Evolutionary conservation across 805 yeast species (phyloP).

Genomic region (Alloascoidea hylecoeti): DNA sequence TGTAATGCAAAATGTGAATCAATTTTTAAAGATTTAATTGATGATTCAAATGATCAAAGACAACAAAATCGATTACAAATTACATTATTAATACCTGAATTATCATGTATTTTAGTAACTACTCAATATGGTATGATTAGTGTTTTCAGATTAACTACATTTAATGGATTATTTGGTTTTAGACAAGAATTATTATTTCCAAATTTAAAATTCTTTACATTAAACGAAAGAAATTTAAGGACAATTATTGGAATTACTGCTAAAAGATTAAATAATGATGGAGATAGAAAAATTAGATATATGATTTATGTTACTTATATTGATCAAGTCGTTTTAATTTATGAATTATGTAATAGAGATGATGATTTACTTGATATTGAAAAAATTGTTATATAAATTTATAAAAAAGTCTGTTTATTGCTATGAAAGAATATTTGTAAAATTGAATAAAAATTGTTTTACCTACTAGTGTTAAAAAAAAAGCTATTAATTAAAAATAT

Average conservation of each 20-base stretch:
- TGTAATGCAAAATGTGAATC: conserved; percentile 1
- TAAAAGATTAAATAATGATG: not conserved
- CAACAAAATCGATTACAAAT: not conserved
- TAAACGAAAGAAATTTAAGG: not conserved
- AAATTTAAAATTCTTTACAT: not conserved
- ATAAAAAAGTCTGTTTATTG: conserved; percentile 15
- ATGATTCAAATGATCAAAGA: not conserved
- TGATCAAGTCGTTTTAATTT: not conserved
- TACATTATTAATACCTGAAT: not conserved
- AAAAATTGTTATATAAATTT: conserved; percentile 4
- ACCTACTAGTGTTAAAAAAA: too few species aligned
- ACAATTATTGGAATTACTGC: not conserved
- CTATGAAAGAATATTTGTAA: conserved; percentile 14
- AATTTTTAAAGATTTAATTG: not conserved
- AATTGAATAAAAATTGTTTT: conserved; percentile 14
- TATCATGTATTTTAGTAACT: not conserved
- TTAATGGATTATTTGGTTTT: not conserved
- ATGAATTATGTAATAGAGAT: not conserved
- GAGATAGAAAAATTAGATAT: not conserved
- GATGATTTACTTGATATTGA: not conserved
- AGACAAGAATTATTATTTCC: conserved; percentile 1
- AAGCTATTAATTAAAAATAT: too few species aligned
- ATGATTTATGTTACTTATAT: not conserved
- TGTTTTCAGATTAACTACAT: not conserved
- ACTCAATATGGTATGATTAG: not conserved